Evolutionary conservation across 441 rosid genomes (phyloP).

Genomic region (Populus hybrid): DNA sequence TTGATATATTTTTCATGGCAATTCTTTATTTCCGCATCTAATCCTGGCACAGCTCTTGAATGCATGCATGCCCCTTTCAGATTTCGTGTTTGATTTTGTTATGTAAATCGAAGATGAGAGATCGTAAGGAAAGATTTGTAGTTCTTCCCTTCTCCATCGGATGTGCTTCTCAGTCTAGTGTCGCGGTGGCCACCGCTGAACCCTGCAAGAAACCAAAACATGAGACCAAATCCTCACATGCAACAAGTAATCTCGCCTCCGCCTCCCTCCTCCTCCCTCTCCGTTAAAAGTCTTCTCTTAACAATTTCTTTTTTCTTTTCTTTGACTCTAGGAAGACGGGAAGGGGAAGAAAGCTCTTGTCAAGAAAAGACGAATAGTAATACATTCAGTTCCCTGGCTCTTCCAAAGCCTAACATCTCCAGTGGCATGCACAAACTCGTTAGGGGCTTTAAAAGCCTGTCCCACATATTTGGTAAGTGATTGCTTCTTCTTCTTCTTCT

Average conservation of each 20-base stretch:
- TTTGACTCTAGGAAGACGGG: conserved; percentile 19
- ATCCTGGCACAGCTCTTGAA: not conserved
- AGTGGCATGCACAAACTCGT: conserved; percentile 24
- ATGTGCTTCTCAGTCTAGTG: conserved; percentile 65
- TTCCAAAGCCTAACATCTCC: conserved; percentile 28
- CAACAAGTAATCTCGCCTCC: conserved; percentile 33
- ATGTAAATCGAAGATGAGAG: conserved; percentile 26
- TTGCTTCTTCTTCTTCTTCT: not conserved
- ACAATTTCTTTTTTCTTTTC: not conserved
- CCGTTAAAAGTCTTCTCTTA: no score
- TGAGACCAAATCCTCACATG: conserved; percentile 11
- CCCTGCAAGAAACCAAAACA: conserved; percentile 27
- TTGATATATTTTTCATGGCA: not conserved
- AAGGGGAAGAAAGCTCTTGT: conserved; percentile 43
- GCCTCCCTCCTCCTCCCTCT: conserved; percentile 4
- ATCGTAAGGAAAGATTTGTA: conserved; percentile 38
- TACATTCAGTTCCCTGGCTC: conserved; percentile 8
- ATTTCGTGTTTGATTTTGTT: not conserved
- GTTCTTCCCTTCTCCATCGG: conserved; percentile 74
- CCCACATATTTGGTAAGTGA: conserved; percentile 62
- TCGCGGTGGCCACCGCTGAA: conserved; percentile 38
- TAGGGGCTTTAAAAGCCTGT: conserved; percentile 51
- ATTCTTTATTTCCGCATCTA: not conserved
- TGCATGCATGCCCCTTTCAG: not conserved
- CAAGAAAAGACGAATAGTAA: conserved; percentile 19